Conservation (phyloP, 169 alveolate genomes). For the Eimeria mitis region DNA sequence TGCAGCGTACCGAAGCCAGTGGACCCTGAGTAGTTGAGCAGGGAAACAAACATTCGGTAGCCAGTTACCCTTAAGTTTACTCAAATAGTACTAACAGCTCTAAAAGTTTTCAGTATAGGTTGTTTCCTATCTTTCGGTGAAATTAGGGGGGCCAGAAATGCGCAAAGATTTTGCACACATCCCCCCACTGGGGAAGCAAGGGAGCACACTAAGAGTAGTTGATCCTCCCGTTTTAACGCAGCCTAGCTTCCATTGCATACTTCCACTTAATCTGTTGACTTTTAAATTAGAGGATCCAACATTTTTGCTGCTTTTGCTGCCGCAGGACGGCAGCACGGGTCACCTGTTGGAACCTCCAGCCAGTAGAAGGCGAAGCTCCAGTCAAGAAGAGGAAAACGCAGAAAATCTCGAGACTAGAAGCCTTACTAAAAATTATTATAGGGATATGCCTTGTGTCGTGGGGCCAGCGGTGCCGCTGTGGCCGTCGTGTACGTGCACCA, state of each 20-base stretch:
- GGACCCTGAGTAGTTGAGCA: conserved; percentile 23
- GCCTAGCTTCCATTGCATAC: neutral
- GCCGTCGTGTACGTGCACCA: conserved; percentile 3
- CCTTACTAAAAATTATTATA: neutral
- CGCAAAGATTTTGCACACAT: neutral
- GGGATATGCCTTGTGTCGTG: neutral
- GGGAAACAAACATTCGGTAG: neutral
- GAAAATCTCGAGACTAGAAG: neutral
- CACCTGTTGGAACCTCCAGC: conserved; percentile 16
- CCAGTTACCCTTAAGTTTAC: neutral
- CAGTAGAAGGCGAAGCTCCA: neutral
- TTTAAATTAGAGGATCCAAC: neutral
- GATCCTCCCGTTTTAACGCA: neutral
- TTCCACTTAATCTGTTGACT: neutral
- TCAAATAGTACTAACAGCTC: neutral
- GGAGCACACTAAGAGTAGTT: neutral
- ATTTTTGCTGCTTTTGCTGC: neutral
- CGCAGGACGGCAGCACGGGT: neutral
- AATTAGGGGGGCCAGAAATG: neutral
- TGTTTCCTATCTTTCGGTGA: neutral
- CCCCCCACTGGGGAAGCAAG: neutral
- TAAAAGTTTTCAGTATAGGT: no score
- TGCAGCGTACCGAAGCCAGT: conserved; percentile 5
- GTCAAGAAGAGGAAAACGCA: neutral
- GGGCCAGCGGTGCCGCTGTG: neutral